Conservation (phyloP, 1,284 basidiomycete species). For the Sparassis latifolia region DNA sequence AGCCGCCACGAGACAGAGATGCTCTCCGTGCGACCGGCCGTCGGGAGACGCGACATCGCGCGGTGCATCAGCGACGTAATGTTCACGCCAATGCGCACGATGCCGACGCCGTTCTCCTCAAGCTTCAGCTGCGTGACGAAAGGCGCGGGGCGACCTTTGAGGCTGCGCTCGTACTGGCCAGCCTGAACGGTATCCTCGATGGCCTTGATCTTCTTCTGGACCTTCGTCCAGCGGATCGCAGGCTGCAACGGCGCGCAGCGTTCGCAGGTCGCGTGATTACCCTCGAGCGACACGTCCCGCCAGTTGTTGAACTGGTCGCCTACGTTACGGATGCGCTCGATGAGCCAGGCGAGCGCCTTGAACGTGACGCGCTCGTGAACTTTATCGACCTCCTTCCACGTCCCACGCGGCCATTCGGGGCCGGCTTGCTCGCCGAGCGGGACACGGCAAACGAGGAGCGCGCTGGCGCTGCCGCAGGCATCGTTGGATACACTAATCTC, state of each 20-base stretch:
- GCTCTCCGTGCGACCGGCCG: constrained; percentile 40
- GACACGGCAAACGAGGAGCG: constrained; percentile 73
- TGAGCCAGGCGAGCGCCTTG: constrained; percentile 78
- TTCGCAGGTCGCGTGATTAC: constrained; percentile 46
- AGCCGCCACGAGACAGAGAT: constrained; percentile 74
- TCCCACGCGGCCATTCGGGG: constrained; percentile 68
- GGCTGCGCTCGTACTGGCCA: constrained; percentile 79
- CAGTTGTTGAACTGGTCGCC: constrained; percentile 60
- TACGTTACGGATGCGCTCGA: constrained; percentile 75
- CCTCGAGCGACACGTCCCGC: constrained; percentile 39
- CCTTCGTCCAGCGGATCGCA: constrained; percentile 65
- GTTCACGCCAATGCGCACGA: constrained; percentile 84
- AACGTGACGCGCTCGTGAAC: constrained; percentile 80
- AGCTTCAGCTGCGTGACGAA: constrained; percentile 85
- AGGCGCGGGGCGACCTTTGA: constrained; percentile 83
- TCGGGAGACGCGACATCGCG: constrained; percentile 76
- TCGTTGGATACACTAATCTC: constrained; percentile 48
- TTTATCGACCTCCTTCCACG: constrained; percentile 80
- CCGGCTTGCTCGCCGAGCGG: constrained; percentile 65
- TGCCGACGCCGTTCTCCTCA: constrained; percentile 57
- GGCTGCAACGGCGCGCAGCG: constrained; percentile 80
- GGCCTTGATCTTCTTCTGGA: constrained; percentile 52
- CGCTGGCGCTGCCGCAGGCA: constrained; percentile 68
- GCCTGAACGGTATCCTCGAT: constrained; percentile 82
- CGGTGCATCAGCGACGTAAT: constrained; percentile 84